Evolutionary conservation across 2,329 filamentous ascomycete genomes (phyloP), one percentile per base, ranked within the genome.

Genomic region (Pestalotiopsis sp.): DNA sequence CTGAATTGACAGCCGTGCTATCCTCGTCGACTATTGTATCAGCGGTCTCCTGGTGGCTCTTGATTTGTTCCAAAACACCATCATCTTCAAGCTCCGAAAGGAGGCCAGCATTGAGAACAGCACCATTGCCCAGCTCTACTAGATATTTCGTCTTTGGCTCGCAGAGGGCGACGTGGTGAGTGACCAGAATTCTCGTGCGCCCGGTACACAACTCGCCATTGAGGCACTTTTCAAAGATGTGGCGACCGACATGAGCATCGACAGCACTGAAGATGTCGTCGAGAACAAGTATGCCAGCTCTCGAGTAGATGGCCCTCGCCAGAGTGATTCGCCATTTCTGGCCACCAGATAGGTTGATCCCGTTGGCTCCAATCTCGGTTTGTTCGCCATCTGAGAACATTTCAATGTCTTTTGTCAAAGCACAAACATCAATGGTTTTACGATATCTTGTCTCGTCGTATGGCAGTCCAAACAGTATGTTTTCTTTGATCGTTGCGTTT

Each of bases 221-320:
- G 2, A 95, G 83, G 70, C 91, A 94, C 68, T 93, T 87, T 71
- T 95, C 92, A 72, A 93, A 94, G 63, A 95, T 90, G 74, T 93
- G 91, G 36, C 92, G 88, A 17, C 93, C 93, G 38, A 94, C 93
- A 74, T 95, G 92, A 3, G 92, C 91, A 78, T 97, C 93, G 9
- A 96, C 89, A 11, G 93, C 90, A 75, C 91, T 93, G 78, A 97
- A 95, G 55, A 95, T 93, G 75, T 97, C 93, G 77, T 97, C 93
- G 74, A 96, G 84, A 20, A 96, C 83, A 4, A 97, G 82, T 70
- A 94, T 90, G 0, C 91, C 90, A 1, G 92, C 92, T 14, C 93
- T 86, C 2, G 92, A 95, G 78, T 96, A 96, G 20, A 96, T 83
- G 0, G 93, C 93, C 61, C 93, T 85, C 2, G 93, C 93, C 72